Evolutionary conservation across 768 basidiomycete species (phyloP).

Genomic region (Rhodotorula diobovata): DNA sequence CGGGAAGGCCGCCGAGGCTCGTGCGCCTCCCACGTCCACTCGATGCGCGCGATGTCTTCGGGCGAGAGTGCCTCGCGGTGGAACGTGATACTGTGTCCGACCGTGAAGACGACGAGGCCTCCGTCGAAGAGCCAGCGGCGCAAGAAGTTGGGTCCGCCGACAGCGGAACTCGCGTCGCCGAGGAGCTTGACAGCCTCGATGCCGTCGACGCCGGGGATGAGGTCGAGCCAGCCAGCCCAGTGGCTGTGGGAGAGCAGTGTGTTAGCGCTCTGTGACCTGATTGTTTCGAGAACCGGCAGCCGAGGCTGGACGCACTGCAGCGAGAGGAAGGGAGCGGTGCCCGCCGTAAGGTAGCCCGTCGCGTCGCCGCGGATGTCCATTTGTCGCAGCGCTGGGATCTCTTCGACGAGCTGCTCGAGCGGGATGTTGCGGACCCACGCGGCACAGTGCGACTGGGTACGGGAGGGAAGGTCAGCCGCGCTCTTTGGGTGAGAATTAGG

Average conservation of each 20-base stretch:
- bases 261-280: background rate
- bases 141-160: constrained; percentile 36
- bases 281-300: too few relatives aligned
- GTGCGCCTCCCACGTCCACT: constrained; percentile 27
- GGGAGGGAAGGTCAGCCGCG: background rate
- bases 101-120: constrained; percentile 8
- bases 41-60: constrained; percentile 12
- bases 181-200: constrained; percentile 17
- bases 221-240: constrained; percentile 35
- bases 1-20: constrained; percentile 4
- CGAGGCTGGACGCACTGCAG: constrained; percentile 8
- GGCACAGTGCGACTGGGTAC: constrained; percentile 17
- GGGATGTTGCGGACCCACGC: constrained; percentile 6
- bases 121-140: constrained; percentile 35
- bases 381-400: constrained; percentile 20
- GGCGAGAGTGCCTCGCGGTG: constrained; percentile 9
- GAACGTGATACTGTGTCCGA: constrained; percentile 30
- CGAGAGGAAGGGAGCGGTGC: constrained; percentile 15
- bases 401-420: constrained; percentile 26
- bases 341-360: constrained; percentile 21
- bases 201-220: constrained; percentile 19
- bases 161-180: constrained; percentile 1
- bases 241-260: background rate
- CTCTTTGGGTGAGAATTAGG: too few relatives aligned
- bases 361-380: constrained; percentile 35